A percentile compares a stretch with the other conserved stretches of the same genome.
These are phyloP conservation scores for Exophiala oligosperma DNA, from an alignment of 2,329 filamentous ascomycete species.

Conservation along the genomic window DNA sequence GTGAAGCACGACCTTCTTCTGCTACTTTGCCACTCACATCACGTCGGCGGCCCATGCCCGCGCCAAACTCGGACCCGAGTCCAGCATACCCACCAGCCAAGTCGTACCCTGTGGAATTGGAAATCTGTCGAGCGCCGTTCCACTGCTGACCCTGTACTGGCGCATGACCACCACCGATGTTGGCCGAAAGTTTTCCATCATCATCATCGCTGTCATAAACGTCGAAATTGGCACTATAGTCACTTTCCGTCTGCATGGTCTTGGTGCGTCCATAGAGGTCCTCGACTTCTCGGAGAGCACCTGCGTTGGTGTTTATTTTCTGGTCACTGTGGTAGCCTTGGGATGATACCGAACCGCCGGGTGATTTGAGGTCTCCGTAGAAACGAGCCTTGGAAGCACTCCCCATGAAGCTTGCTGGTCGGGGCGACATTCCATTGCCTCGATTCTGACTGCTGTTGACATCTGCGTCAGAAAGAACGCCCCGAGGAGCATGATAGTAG, in stretches of 20 bases:
- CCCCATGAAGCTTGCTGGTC: slow-evolving; percentile 33
- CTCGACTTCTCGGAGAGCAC: slow-evolving; percentile 7
- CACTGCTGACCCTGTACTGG: slow-evolving; percentile 17
- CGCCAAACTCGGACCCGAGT: slow-evolving; percentile 29
- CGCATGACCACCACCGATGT: slow-evolving; percentile 21
- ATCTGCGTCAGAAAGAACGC: slow-evolving; percentile 29
- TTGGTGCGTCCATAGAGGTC: slow-evolving; percentile 21
- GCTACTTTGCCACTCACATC: slow-evolving; percentile 50
- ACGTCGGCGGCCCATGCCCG: slow-evolving; percentile 45
- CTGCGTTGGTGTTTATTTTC: background rate
- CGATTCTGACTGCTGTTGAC: slow-evolving; percentile 35
- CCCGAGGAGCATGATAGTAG: background rate
- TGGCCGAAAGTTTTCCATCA: slow-evolving; percentile 15
- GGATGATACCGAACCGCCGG: slow-evolving; percentile 13
- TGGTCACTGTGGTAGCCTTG: slow-evolving; percentile 8
- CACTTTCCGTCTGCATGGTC: slow-evolving; percentile 26
- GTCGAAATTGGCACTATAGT: slow-evolving; percentile 27
- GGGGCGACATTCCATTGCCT: slow-evolving; percentile 2
- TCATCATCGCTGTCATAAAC: slow-evolving; percentile 24
- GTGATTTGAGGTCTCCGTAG: slow-evolving; percentile 38
- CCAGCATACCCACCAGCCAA: slow-evolving; percentile 28
- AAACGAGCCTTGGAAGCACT: slow-evolving; percentile 38
- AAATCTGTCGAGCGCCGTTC: slow-evolving; percentile 24
- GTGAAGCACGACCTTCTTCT: slow-evolving; percentile 43
- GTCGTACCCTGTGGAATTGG: slow-evolving; percentile 29